These are phyloP conservation scores for Haplosporangium sp. DNA, from an alignment of 371 early-diverging fungal genomes.

Conservation along the genomic window DNA sequence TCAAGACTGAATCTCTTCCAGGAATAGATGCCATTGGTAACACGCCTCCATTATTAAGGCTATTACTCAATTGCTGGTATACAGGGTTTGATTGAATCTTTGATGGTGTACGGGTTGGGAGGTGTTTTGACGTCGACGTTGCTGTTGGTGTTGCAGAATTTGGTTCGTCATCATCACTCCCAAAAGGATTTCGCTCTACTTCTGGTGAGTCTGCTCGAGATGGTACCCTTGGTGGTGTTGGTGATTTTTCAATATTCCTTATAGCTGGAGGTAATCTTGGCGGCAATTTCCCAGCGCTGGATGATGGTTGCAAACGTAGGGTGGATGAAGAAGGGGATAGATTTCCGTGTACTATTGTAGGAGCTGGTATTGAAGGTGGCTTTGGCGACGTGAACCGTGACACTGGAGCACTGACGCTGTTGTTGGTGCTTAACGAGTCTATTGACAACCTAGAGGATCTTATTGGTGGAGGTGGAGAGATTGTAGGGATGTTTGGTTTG, in stretches of 20 bases:
- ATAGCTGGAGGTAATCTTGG: constrained; percentile 17
- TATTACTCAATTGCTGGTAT: constrained; percentile 27
- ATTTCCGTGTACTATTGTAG: not conserved
- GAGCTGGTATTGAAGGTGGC: not conserved
- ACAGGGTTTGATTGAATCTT: constrained; percentile 31
- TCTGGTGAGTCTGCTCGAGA: constrained; percentile 25
- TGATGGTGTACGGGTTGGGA: constrained; percentile 15
- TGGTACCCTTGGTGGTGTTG: constrained; percentile 41
- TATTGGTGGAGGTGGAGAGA: not conserved
- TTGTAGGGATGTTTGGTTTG: constrained; percentile 13
- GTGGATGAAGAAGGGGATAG: not conserved
- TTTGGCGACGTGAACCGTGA: constrained; percentile 15
- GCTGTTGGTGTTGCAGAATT: not conserved
- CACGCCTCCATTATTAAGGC: not conserved
- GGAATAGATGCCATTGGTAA: not conserved
- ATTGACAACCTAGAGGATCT: constrained; percentile 23
- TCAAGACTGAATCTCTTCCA: constrained; percentile 14
- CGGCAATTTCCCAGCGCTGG: constrained; percentile 13
- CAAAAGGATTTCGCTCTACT: constrained; percentile 46
- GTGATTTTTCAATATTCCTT: constrained; percentile 17
- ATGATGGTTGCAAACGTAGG: constrained; percentile 7
- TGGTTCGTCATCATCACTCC: constrained; percentile 50
- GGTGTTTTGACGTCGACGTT: not conserved
- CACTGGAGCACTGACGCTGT: not conserved
- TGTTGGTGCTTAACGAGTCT: constrained; percentile 14